These are phyloP conservation scores for Arabis alpina DNA, from an alignment of 345 rosid genomes.

Conservation along the genomic window DNA sequence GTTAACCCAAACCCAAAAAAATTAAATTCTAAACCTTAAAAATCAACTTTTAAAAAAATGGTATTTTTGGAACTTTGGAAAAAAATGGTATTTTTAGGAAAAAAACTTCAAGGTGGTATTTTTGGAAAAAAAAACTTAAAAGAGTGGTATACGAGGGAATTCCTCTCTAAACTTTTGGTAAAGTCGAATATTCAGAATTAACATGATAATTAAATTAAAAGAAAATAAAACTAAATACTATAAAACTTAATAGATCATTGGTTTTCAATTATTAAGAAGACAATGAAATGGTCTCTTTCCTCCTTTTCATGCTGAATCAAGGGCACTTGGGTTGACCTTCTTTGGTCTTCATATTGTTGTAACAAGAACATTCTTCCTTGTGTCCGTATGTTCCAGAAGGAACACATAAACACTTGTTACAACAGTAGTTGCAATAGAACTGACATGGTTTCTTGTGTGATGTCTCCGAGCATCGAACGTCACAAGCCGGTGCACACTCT, in stretches of 20 bases:
- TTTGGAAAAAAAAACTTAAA: no score
- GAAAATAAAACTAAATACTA: not conserved
- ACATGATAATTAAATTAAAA: not conserved
- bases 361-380: conserved; percentile 2
- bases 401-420: not conserved
- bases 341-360: not conserved
- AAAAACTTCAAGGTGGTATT: no score
- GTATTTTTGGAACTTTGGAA: no score
- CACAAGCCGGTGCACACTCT: conserved; percentile 1
- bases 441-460: not conserved
- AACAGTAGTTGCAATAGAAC: conserved; percentile 9
- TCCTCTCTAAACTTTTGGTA: no score
- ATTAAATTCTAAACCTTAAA: no score
- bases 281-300: not conserved
- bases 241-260: not conserved
- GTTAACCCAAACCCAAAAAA: no score
- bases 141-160: no score
- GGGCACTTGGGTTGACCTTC: not conserved
- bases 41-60: no score
- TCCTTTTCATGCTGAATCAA: not conserved
- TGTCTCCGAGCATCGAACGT: conserved; percentile 1
- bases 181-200: no score
- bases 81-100: no score
- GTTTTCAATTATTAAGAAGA: not conserved
- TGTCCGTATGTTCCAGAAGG: conserved; percentile 8